Evolutionary conservation across 148 eudicot genomes (phyloP).

Genomic region (Polygonum aviculare): DNA sequence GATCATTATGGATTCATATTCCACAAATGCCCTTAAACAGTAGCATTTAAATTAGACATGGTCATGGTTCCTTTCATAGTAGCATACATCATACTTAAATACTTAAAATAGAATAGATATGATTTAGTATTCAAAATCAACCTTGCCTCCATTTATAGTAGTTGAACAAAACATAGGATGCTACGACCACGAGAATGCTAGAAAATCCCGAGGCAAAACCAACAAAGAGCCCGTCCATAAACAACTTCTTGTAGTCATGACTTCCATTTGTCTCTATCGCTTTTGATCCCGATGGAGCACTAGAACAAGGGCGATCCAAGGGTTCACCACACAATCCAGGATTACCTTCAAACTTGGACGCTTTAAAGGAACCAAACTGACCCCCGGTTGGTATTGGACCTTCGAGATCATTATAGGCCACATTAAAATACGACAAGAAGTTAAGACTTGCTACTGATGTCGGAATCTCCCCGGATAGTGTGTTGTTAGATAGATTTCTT

Average conservation of each 20-base stretch:
- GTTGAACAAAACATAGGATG: not conserved
- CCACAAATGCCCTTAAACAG: too few species aligned
- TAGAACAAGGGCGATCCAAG: not conserved
- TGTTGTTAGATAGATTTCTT: not conserved
- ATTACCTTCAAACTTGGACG: not conserved
- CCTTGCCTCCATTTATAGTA: not conserved
- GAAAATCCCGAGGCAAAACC: not conserved
- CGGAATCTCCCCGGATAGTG: not conserved
- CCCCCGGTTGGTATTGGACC: not conserved
- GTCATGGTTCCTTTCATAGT: too few species aligned
- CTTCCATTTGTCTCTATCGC: not conserved
- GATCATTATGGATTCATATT: too few species aligned
- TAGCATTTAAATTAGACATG: too few species aligned
- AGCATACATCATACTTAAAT: too few species aligned
- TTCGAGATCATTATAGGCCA: not conserved
- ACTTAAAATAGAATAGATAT: too few species aligned
- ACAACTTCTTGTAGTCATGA: not conserved
- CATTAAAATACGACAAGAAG: not conserved
- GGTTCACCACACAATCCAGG: not conserved
- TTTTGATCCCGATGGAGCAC: not conserved
- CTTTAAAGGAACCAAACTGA: not conserved
- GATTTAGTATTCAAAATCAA: too few species aligned
- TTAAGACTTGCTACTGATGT: not conserved
- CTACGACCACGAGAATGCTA: not conserved
- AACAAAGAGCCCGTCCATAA: not conserved